Conservation (phyloP, 2,329 filamentous ascomycete genomes). For the Anthostomella pinea region DNA sequence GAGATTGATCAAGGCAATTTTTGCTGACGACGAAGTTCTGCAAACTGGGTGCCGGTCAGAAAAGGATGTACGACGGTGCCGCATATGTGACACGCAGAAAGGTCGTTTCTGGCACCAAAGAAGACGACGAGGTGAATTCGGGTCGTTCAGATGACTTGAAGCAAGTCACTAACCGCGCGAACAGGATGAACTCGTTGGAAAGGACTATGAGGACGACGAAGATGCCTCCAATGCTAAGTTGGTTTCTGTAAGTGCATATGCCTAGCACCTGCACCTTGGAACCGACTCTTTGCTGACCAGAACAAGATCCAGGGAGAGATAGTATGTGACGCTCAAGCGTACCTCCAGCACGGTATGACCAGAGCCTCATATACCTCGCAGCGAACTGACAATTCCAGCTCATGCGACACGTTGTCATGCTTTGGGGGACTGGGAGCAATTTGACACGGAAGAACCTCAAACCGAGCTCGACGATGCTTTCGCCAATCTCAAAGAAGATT, state of each 20-base stretch:
- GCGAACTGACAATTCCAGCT: not conserved
- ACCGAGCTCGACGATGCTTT: constrained; percentile 2
- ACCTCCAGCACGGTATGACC: constrained; percentile 4
- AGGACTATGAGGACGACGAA: not conserved
- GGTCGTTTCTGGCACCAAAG: not conserved
- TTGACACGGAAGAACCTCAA: not conserved
- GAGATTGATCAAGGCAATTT: constrained; percentile 7
- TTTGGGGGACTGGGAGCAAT: constrained; percentile 1
- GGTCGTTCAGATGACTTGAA: not conserved
- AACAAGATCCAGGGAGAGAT: constrained; percentile 9
- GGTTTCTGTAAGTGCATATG: not conserved
- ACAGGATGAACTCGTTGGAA: constrained; percentile 1
- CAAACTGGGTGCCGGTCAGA: constrained; percentile 1
- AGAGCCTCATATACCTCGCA: not conserved
- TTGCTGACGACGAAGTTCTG: constrained; percentile 7
- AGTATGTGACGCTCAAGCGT: constrained; percentile 7
- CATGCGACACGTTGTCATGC: constrained; percentile 1
- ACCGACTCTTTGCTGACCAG: not conserved
- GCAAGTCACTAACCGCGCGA: constrained; percentile 1
- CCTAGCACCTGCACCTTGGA: not conserved
- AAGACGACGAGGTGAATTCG: constrained; percentile 2
- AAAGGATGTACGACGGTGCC: not conserved
- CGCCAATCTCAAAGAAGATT: not conserved
- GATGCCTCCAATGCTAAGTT: not conserved
- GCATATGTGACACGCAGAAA: constrained; percentile 1